phyloP scores from a whole-genome alignment of 1,139 yeast genomes.

The Barnettozyma hawaiiensis region DNA sequence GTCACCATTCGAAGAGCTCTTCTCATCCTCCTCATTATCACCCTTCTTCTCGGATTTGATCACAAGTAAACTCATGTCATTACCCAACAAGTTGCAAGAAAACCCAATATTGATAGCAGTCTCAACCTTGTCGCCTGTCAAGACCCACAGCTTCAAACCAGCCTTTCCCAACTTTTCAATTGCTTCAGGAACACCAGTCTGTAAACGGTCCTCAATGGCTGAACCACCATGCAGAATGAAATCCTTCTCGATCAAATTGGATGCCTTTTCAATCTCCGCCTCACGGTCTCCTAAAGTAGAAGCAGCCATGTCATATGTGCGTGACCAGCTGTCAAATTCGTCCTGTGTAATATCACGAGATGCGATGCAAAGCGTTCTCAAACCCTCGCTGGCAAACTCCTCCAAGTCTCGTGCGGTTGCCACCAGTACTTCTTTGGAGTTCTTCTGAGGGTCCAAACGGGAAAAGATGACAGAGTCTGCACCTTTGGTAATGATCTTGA shows the following conservation, averaged over 20 bases:
- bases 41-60: slow-evolving; percentile 28
- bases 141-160: slow-evolving; percentile 94
- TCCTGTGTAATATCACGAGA: slow-evolving; percentile 62
- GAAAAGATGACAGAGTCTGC: slow-evolving; percentile 90
- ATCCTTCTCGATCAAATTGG: slow-evolving; percentile 74
- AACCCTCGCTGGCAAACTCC: slow-evolving; percentile 93
- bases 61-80: slow-evolving; percentile 80
- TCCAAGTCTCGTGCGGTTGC: slow-evolving; percentile 82
- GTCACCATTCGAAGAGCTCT: slow-evolving; percentile 26
- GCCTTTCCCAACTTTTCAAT: slow-evolving; percentile 81
- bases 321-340: slow-evolving; percentile 63
- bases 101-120: slow-evolving; percentile 98
- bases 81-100: slow-evolving; percentile 84
- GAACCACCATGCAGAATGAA: slow-evolving; percentile 85
- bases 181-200: slow-evolving; percentile 94
- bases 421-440: slow-evolving; percentile 39
- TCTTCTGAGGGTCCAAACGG: slow-evolving; percentile 44
- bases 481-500: slow-evolving; percentile 77
- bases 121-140: slow-evolving; percentile 96
- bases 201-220: slow-evolving; percentile 94
- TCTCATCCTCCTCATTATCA: slow-evolving; percentile 31
- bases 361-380: slow-evolving; percentile 91
- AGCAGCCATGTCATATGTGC: slow-evolving; percentile 67
- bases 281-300: slow-evolving; percentile 74
- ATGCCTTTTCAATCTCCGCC: slow-evolving; percentile 66